Evolutionary conservation across 495 filamentous ascomycete genomes (phyloP), one percentile per base, ranked within the genome.

Genomic region (Aspergillus bridgeri): DNA sequence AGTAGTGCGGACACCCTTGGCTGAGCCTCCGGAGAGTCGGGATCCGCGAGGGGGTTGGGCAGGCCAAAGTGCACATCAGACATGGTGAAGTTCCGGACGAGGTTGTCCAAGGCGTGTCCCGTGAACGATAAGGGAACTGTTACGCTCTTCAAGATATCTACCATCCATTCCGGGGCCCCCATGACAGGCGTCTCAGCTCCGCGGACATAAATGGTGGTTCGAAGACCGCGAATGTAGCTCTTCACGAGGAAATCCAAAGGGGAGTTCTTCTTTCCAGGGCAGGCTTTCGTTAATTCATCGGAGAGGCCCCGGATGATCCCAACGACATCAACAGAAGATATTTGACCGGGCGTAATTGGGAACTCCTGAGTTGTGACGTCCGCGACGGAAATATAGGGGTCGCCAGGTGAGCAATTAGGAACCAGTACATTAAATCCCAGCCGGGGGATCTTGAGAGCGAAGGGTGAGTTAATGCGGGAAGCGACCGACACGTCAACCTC

Each of bases 81-180:
- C 63, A 96, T 76, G 29, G 89, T 87, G 69, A 98, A 96, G 54
- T 91, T 92, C 56, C 85, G 86, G 67, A 98, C 86, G 19, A 96
- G 66, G 60, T 89, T 84, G 51, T 89, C 91, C 61, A 97, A 82
- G 3, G 83, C 83, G 54, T 86, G 83, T 18, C 91, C 92, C 0
- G 90, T 89, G 49, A 97, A 89, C 7, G 89, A 85, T 42, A 96
- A 75, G 3, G 92, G 93, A 7, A 98, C 79, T 5, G 88, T 91
- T 62, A 97, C 81, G 64, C 86, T 91, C 48, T 83, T 85, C 19
- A 97, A 76, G 19, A 98, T 77, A 51, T 92, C 85, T 0, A 81
- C 80, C 49, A 97, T 75, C 94, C 94, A 98, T 23, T 74, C 73
- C 2, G 94, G 93, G 0, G 89, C 88, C 18, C 82, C 78, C 15